phyloP scores from a whole-genome alignment of 768 basidiomycete genomes.

The Pisolithus marmoratus region DNA sequence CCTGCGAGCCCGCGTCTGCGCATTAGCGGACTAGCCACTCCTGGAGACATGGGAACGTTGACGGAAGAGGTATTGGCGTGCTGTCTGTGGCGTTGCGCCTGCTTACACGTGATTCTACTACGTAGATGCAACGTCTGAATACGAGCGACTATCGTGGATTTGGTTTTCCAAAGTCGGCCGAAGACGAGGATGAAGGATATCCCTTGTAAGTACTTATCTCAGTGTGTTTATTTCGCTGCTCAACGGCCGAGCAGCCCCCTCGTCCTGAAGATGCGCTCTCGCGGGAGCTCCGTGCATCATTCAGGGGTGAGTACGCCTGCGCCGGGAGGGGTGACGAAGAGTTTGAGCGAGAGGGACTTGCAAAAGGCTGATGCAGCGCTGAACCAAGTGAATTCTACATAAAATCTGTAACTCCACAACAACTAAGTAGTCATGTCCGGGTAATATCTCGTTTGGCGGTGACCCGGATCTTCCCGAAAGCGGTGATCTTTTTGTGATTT shows the following conservation, averaged over 20 bases:
- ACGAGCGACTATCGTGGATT: conserved; percentile 79
- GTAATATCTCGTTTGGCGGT: too few species aligned
- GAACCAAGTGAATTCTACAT: conserved; percentile 53
- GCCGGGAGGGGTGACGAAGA: conserved; percentile 68
- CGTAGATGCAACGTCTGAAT: conserved; percentile 84
- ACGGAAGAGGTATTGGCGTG: conserved; percentile 63
- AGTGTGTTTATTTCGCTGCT: conserved; percentile 1
- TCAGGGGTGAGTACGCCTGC: conserved; percentile 78
- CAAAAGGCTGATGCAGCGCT: conserved; percentile 85
- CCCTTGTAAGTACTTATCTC: conserved; percentile 87
- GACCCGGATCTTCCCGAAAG: too few species aligned
- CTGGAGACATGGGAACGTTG: conserved; percentile 87
- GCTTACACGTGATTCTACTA: not conserved
- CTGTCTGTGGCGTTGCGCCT: not conserved
- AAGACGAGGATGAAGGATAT: conserved; percentile 89
- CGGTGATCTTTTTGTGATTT: not conserved
- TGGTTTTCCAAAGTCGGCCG: conserved; percentile 49
- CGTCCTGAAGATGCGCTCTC: conserved; percentile 85
- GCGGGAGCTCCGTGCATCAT: conserved; percentile 66
- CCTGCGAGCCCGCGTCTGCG: conserved; percentile 86
- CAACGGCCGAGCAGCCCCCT: conserved; percentile 52
- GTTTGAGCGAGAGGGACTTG: conserved; percentile 83
- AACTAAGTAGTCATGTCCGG: too few species aligned
- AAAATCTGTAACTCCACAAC: too few species aligned
- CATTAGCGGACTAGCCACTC: conserved; percentile 74